phyloP scores from a whole-genome alignment of 805 yeast species.

The Yarrowia sp. region DNA sequence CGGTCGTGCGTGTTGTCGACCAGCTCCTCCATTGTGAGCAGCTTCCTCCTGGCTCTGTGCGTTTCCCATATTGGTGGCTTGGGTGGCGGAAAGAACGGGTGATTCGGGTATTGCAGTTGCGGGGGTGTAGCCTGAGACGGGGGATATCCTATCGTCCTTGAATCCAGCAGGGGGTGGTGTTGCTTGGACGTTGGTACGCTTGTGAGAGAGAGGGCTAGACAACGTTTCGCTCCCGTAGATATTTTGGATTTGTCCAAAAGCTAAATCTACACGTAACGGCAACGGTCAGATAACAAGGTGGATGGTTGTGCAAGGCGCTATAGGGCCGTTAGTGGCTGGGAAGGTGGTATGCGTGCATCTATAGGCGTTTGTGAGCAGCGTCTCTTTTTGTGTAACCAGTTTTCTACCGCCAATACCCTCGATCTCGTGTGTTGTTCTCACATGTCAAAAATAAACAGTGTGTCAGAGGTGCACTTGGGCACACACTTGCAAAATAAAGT shows the following conservation, averaged over 20 bases:
- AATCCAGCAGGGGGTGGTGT: not conserved
- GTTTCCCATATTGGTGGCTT: constrained; percentile 23
- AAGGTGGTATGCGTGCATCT: too few species aligned
- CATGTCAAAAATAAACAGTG: not conserved
- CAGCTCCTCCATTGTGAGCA: too few species aligned
- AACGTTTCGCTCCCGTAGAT: constrained; percentile 3
- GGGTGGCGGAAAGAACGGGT: not conserved
- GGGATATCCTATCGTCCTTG: not conserved
- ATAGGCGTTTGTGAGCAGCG: too few species aligned
- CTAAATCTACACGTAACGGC: constrained; percentile 10
- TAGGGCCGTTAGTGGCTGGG: too few species aligned
- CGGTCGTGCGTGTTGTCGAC: not conserved
- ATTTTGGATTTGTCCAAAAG: constrained; percentile 17
- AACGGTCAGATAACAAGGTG: constrained; percentile 4
- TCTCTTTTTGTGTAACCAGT: too few species aligned
- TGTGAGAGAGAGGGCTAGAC: constrained; percentile 5
- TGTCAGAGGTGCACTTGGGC: not conserved
- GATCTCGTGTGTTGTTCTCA: not conserved
- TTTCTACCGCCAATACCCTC: too few species aligned
- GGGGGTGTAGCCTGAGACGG: not conserved
- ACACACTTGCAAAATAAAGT: not conserved
- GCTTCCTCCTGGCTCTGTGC: constrained; percentile 38
- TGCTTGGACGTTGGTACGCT: constrained; percentile 5
- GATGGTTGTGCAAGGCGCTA: not conserved
- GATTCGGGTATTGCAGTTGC: constrained; percentile 1